Percentiles rank a stretch among this genome's conserved stretches.
These are phyloP conservation scores for Ganoderma sinense DNA, from an alignment of 1,284 basidiomycete genomes.

Conservation along the genomic window DNA sequence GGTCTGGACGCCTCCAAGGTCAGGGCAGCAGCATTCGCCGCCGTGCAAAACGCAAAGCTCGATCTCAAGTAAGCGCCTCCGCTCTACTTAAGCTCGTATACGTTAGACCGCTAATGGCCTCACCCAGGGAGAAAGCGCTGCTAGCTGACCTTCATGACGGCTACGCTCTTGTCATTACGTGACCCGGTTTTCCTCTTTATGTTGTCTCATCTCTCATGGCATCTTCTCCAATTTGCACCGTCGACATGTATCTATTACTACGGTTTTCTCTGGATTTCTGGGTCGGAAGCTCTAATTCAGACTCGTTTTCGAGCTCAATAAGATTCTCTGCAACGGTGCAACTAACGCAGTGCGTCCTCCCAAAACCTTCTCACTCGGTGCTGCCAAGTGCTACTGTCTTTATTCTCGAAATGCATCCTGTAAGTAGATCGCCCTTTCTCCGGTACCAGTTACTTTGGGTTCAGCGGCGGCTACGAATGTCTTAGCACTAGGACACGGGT, in stretches of 20 bases:
- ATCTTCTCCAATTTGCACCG: constrained; percentile 17
- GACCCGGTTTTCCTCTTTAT: constrained; percentile 30
- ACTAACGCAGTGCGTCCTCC: neutral
- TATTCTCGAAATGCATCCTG: too few species aligned
- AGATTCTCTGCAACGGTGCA: neutral
- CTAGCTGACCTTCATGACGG: constrained; percentile 60
- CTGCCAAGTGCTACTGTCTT: neutral
- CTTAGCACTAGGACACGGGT: too few species aligned
- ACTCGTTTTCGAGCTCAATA: neutral
- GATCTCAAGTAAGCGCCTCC: constrained; percentile 51
- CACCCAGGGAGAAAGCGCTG: constrained; percentile 55
- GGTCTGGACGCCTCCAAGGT: constrained; percentile 49
- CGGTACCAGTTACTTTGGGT: too few species aligned
- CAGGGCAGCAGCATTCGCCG: constrained; percentile 50
- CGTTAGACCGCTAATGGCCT: constrained; percentile 9
- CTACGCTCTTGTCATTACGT: constrained; percentile 65
- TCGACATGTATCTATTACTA: constrained; percentile 32
- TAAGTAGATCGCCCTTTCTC: too few species aligned
- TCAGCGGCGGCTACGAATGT: too few species aligned
- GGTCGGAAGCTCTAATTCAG: constrained; percentile 11
- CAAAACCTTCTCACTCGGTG: neutral
- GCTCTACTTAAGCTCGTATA: neutral
- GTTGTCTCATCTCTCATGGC: constrained; percentile 7
- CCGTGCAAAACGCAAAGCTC: constrained; percentile 53
- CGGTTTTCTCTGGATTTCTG: constrained; percentile 25